These are phyloP conservation scores for Talaromyces proteolyticus DNA, from an alignment of 495 filamentous ascomycete genomes.

Conservation along the genomic window DNA sequence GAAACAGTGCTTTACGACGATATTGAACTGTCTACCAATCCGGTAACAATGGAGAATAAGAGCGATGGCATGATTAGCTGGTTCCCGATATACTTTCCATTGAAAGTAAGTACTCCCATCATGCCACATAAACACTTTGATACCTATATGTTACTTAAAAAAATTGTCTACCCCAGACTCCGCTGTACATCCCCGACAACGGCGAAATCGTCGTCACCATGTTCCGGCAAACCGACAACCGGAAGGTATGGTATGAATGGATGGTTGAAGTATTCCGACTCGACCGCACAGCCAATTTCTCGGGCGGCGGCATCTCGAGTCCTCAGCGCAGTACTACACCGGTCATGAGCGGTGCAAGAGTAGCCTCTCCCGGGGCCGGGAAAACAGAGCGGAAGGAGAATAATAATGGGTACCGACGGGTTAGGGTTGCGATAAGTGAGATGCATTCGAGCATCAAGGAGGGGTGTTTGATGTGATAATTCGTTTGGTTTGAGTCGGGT, in stretches of 20 bases:
- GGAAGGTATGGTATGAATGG: conserved; percentile 99
- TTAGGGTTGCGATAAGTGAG: conserved; percentile 75
- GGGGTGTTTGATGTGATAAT: conserved; percentile 78
- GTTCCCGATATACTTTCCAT: conserved; percentile 97
- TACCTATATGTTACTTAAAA: background rate
- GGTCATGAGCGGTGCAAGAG: conserved; percentile 24
- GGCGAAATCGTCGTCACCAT: conserved; percentile 84
- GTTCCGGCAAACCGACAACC: conserved; percentile 90
- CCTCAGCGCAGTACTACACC: conserved; percentile 11
- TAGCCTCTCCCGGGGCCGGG: conserved; percentile 24
- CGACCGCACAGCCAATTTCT: conserved; percentile 14
- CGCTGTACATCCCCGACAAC: conserved; percentile 80
- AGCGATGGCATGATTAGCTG: conserved; percentile 96
- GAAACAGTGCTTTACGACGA: conserved; percentile 82
- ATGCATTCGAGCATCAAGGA: conserved; percentile 85
- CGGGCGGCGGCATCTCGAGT: conserved; percentile 8
- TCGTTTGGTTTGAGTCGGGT: background rate
- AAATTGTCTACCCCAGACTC: conserved; percentile 48
- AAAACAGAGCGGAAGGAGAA: conserved; percentile 24
- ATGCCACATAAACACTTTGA: background rate
- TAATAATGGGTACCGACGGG: conserved; percentile 52
- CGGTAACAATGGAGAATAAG: conserved; percentile 86
- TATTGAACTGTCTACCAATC: conserved; percentile 87
- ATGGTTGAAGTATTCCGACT: conserved; percentile 74
- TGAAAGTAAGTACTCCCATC: conserved; percentile 61